phyloP scores from a whole-genome alignment of 495 filamentous ascomycete species.

The Penicillium canariense region DNA sequence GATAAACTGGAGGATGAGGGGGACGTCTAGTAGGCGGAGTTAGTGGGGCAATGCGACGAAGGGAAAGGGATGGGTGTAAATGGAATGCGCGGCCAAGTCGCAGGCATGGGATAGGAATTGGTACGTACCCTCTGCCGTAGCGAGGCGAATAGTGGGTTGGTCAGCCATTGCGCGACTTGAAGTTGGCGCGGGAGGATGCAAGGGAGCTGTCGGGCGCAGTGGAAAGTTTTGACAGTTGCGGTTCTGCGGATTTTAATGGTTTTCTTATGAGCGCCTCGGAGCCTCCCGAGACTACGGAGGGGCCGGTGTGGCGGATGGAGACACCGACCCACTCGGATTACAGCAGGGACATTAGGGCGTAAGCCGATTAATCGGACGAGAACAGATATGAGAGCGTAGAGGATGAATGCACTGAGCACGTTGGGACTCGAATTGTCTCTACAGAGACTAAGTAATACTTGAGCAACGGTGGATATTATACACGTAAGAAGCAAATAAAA shows the following conservation, averaged over 20 bases:
- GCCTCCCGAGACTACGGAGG: neutral
- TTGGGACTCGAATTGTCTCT: neutral
- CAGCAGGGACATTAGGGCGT: neutral
- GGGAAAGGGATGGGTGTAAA: neutral
- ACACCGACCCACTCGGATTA: neutral
- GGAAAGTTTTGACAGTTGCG: neutral
- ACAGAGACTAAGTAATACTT: constrained; percentile 7
- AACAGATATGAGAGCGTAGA: neutral
- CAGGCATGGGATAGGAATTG: neutral
- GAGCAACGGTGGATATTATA: constrained; percentile 18
- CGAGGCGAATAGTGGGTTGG: constrained; percentile 47
- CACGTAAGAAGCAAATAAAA: neutral
- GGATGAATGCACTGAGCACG: neutral
- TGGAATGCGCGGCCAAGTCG: neutral
- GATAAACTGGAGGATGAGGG: constrained; percentile 77
- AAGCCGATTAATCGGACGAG: neutral
- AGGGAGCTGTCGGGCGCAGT: neutral
- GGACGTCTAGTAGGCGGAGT: constrained; percentile 65
- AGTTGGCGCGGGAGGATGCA: neutral
- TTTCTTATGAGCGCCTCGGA: neutral
- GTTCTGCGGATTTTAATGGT: too few relatives aligned
- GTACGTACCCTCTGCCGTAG: constrained; percentile 43
- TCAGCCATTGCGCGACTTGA: constrained; percentile 26
- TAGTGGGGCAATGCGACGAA: constrained; percentile 6
- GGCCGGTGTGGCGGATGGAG: too few relatives aligned